Evolutionary conservation across 176 grass and related monocot genomes (phyloP), one percentile per base, ranked within the genome.

Genomic region (Hsuehochloa calcarea): DNA sequence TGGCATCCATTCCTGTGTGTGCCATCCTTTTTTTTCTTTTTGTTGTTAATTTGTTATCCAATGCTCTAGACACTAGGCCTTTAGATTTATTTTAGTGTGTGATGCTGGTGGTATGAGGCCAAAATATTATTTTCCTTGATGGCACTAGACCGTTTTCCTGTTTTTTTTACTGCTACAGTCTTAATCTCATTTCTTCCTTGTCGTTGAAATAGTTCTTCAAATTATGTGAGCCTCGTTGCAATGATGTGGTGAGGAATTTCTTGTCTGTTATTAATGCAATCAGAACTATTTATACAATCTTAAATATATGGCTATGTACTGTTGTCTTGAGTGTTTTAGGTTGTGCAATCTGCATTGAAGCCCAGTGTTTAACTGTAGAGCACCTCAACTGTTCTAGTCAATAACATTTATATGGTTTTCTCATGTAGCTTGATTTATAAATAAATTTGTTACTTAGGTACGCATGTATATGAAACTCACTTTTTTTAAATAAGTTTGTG

Each of bases 351-450:
- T 65, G 56, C 74, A 46, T 67, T 74, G 29, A 69, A 80, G 16
- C 40, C 43, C 27, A 39, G 20, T 46, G 65, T 55, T 68, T 59
- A 39, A 70, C 51, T 39, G 29, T 37, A 38, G 45, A 50, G 8
- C 31, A 52, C 45, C 54, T 49, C 50, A 60, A 26, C 26, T 78
- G 25, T 45, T 19, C 12, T 77, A 23, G 14, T 65, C 38, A 74
- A 85, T 89, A 61, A 8, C 14, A 44, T 63, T 81, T 64, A 37
- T 79, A 77, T 23, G 13, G 12, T 54, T 81, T 68, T 85, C 17
- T 70, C 40, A 77, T 75, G 29, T 26, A 70, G 35, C 54, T 15
- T 74, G 17, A 49, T 66, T 31, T 79, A 22, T 68, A 25, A 27
- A 31, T 68, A 20, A 12, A 10, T 59, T 88, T 47, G 0, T 23